Evolutionary conservation across 2,329 filamentous ascomycete genomes (phyloP), one percentile per base, ranked within the genome.

Genomic region (Ophiostoma piceae): DNA sequence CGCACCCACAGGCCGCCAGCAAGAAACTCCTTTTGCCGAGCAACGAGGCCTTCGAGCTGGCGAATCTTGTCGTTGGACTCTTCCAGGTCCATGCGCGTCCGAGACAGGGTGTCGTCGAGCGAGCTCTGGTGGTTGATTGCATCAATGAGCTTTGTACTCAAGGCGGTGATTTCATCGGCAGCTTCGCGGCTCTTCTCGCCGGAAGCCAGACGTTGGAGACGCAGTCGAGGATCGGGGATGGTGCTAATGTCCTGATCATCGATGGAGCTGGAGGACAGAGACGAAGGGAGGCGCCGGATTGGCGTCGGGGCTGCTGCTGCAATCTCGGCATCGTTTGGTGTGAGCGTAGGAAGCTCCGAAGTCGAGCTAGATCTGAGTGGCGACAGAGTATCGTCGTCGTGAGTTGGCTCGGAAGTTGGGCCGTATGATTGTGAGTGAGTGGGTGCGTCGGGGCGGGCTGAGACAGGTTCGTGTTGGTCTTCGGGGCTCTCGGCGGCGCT

Each of bases 51-150:
- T 79, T 97, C 92, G 22, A 97, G 81, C 67, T 88, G 83, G 69
- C 82, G 83, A 68, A 96, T 86, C 74, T 85, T 86, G 66, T 89
- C 86, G 71, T 85, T 86, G 9, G 92, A 87, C 43, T 85, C 79
- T 69, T 96, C 92, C 66, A 98, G 82, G 77, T 98, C 93, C 77
- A 94, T 90, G 51, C 93, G 88, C 19, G 93, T 91, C 68, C 88
- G 88, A 67, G 92, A 90, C 22, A 99, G 83, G 12, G 88, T 91
- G 79, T 99, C 95, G 79, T 98, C 95, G 64, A 99, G 85, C 29
- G 87, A 89, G 8, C 94, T 97, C 79, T 97, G 94, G 79, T 96
- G 91, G 78, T 99, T 99, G 80, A 99, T 97, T 64, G 95, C 94
- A 77, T 95, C 94, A 75, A 99, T 94, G 73, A 99, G 88, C 79